A percentile compares a stretch with the other conserved stretches of the same genome.
These are phyloP conservation scores for Puccinia polysora DNA, from an alignment of 1,284 basidiomycete species.

Conservation along the genomic window DNA sequence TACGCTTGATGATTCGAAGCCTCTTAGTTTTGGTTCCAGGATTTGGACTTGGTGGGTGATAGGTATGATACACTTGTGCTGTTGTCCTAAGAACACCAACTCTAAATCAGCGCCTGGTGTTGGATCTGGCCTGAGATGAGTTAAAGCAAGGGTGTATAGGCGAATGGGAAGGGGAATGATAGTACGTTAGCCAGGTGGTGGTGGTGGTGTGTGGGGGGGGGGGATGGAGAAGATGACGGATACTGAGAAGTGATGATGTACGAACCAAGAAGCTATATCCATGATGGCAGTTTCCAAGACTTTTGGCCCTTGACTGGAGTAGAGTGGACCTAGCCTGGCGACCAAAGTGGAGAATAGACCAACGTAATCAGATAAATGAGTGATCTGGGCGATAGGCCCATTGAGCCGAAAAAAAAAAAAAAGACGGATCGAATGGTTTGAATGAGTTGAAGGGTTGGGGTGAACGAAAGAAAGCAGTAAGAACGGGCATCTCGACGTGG, in stretches of 20 bases:
- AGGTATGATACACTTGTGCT: conserved; percentile 69
- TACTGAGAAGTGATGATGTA: background rate
- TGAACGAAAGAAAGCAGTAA: background rate
- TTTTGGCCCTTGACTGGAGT: conserved; percentile 11
- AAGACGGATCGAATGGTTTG: background rate
- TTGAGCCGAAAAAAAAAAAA: background rate
- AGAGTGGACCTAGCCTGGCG: conserved; percentile 12
- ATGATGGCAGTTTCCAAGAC: conserved; percentile 9
- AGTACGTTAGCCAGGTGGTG: too few relatives aligned
- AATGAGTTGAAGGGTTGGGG: background rate
- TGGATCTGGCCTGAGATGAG: conserved; percentile 53
- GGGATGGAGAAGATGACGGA: background rate
- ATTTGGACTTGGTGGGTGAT: conserved; percentile 67
- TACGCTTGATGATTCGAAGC: conserved; percentile 14
- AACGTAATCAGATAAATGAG: conserved; percentile 32
- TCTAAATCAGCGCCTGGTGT: conserved; percentile 63
- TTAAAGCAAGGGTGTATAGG: background rate
- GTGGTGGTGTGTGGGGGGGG: background rate
- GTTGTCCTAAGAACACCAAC: conserved; percentile 72
- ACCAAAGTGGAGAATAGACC: conserved; percentile 33
- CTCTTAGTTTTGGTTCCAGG: conserved; percentile 54
- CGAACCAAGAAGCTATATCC: conserved; percentile 16
- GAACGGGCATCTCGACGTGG: too few relatives aligned
- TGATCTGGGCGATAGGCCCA: conserved; percentile 1
- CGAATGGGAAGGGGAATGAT: background rate